These are phyloP conservation scores for Plasmopara halstedii DNA, from an alignment of 352 stramenopile species.

Conservation along the genomic window DNA sequence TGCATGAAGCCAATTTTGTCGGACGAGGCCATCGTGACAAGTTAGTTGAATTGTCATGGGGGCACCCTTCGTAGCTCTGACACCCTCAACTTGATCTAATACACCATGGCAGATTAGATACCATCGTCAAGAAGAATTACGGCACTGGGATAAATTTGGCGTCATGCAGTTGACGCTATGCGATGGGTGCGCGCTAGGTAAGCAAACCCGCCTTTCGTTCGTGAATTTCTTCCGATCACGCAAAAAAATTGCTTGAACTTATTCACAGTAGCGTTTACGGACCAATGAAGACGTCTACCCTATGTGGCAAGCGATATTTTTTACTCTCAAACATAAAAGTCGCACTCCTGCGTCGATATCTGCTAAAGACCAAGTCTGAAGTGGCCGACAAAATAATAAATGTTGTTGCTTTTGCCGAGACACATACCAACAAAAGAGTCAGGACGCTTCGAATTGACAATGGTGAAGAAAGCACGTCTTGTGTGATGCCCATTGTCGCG, in stretches of 20 bases:
- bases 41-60: not conserved
- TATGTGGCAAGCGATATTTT: not conserved
- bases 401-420: too few relatives aligned
- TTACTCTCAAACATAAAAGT: not conserved
- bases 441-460: too few relatives aligned
- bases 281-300: too few relatives aligned
- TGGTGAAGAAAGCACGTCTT: too few relatives aligned
- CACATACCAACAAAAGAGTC: too few relatives aligned
- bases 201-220: too few relatives aligned
- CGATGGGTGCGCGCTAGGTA: not conserved
- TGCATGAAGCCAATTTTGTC: not conserved
- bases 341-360: not conserved
- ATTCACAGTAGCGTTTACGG: not conserved
- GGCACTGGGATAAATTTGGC: not conserved
- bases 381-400: not conserved
- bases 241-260: not conserved
- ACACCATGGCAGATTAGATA: slow-evolving; percentile 4
- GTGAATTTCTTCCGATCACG: too few relatives aligned
- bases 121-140: not conserved
- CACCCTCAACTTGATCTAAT: slow-evolving; percentile 10
- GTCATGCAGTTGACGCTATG: not conserved
- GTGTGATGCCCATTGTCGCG: too few relatives aligned
- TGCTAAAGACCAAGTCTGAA: not conserved
- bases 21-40: not conserved
- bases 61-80: not conserved